Evolutionary conservation across 352 stramenopile genomes (phyloP), one percentile per base, ranked within the genome.

Genomic region (Phytophthora cajani): DNA sequence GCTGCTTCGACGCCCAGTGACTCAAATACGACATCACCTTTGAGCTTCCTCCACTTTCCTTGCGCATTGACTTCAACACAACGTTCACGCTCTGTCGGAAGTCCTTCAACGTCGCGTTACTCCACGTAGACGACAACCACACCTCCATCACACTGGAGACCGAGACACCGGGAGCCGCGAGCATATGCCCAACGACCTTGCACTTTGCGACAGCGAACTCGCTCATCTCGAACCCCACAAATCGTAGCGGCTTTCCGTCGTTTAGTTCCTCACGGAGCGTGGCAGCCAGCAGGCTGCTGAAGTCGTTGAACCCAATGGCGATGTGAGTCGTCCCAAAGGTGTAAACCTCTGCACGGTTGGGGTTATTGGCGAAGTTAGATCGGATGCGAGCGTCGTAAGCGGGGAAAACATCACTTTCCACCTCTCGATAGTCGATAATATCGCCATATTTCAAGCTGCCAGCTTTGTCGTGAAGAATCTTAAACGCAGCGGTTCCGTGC

Each of bases 71-170:
- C 7, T 17, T 6, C 10, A 74, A 27, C 10, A 76, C 46, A 0
- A 1, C 5, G 5, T 57, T 65, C 49, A 79, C 33, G 49, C 54
- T 67, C 9, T 64, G 47, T 10, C 46, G 52, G 5, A 75, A 78
- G 23, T 66, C 58, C 8, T 61, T 58, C 23, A 78, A 30, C 1
- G 71, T 75, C 3, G 62, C 54, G 12, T 63, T 32, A 30, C 27
- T 69, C 71, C 71, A 78, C n/a, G 59, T 72, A 16, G 71, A 75
- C 40, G 67, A 75, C 14, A 78, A n/a, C 67, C 71, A 77, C 2
- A 74, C 71, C 47, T 77, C 71, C 59, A 74, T 74, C 23, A 74
- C 66, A 52, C 65, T 77, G 5, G 44, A 59, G 42, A 78, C 54
- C 30, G 56, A 46, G 5, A 75, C 21, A 17, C 21, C 17, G 0